Conservation (phyloP, 2,329 filamentous ascomycete species). For the Apiospora kogelbergensis region DNA sequence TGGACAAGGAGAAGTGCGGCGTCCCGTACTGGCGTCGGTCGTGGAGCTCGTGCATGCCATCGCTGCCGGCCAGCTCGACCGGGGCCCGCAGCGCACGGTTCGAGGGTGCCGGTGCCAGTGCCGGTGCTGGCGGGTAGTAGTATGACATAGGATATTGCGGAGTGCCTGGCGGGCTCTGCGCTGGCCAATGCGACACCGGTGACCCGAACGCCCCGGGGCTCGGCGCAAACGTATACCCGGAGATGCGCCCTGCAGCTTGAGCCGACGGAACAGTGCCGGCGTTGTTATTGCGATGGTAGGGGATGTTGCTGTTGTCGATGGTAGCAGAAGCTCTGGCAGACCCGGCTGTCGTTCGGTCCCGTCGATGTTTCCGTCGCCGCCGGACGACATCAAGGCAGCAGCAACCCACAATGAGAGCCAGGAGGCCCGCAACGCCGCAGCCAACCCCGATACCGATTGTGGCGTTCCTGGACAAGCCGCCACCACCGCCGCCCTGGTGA, state of each 20-base stretch:
- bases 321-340: not conserved
- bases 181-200: too few species aligned
- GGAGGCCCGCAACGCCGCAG: not conserved
- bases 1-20: not conserved
- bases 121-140: not conserved
- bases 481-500: not conserved
- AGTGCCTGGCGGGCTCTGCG: too few species aligned
- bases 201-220: not conserved
- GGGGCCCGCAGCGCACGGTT: not conserved
- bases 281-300: not conserved
- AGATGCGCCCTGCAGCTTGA: not conserved
- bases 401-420: not conserved
- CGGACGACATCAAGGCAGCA: not conserved
- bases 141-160: not conserved
- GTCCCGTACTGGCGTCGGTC: not conserved
- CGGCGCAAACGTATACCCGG: not conserved
- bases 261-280: not conserved
- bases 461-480: not conserved
- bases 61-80: not conserved
- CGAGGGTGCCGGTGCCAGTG: not conserved
- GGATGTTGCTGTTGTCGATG: not conserved
- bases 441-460: constrained; percentile 9
- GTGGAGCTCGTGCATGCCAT: not conserved
- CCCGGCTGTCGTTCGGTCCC: not conserved
- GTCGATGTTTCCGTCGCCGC: not conserved